Conservation (phyloP, 1,139 yeast genomes). For the Candida pseudocylindracea region DNA sequence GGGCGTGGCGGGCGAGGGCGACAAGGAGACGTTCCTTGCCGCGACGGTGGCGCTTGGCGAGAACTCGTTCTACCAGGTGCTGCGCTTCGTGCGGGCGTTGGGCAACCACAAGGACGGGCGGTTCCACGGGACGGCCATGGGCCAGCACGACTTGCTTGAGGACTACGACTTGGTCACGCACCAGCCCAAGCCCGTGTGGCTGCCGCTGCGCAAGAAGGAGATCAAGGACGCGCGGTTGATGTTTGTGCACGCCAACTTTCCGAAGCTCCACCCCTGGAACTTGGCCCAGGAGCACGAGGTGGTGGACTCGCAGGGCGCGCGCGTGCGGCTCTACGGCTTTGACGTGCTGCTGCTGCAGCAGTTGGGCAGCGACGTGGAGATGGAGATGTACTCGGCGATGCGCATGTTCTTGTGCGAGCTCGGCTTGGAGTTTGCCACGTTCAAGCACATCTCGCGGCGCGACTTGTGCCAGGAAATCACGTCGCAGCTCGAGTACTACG, state of each 20-base stretch:
- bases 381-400: conserved; percentile 39
- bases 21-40: conserved; percentile 44
- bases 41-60: conserved; percentile 27
- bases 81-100: conserved; percentile 17
- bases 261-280: conserved; percentile 2
- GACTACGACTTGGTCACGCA: conserved; percentile 9
- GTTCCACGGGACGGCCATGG: conserved; percentile 14
- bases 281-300: conserved; percentile 18
- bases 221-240: conserved; percentile 1
- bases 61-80: conserved; percentile 28
- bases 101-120: conserved; percentile 8
- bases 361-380: conserved; percentile 37
- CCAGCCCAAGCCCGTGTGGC: too few relatives aligned
- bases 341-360: conserved; percentile 18
- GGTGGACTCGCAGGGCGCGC: conserved; percentile 17
- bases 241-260: conserved; percentile 1
- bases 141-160: conserved; percentile 15
- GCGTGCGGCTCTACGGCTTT: conserved; percentile 31
- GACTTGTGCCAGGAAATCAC: conserved; percentile 25
- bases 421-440: conserved; percentile 19
- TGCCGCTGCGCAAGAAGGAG: not conserved
- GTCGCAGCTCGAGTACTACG: conserved; percentile 17
- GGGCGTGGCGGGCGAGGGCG: conserved; percentile 57
- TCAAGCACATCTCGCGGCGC: conserved; percentile 18
- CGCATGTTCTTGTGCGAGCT: conserved; percentile 31